Conservation (phyloP, 208 protist species). For the Wallacemonas collosoma region DNA sequence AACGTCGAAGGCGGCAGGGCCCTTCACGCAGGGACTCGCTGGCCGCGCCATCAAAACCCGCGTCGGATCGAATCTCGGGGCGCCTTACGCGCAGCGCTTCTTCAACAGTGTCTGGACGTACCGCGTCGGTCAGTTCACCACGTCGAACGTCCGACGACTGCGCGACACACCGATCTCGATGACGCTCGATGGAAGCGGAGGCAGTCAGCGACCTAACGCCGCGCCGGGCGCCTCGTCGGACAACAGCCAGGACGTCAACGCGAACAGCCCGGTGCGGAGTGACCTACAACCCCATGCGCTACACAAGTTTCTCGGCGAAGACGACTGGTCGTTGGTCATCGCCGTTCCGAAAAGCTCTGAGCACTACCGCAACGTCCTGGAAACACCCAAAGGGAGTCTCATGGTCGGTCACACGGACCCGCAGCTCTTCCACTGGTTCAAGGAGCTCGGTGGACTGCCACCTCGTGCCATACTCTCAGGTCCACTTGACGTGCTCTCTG, state of each 20-base stretch:
- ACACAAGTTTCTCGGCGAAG: constrained; percentile 72
- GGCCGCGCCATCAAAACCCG: constrained; percentile 73
- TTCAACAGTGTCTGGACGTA: constrained; percentile 83
- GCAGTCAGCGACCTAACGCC: background rate
- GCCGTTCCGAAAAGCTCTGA: constrained; percentile 77
- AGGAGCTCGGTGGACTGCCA: constrained; percentile 80
- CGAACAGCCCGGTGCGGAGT: constrained; percentile 58
- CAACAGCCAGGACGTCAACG: constrained; percentile 17
- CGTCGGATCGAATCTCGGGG: constrained; percentile 68
- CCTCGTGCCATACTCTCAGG: constrained; percentile 79
- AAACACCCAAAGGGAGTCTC: constrained; percentile 62
- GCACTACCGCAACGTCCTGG: constrained; percentile 74
- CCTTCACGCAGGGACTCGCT: constrained; percentile 47
- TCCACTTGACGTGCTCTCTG: constrained; percentile 62
- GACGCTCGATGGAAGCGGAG: constrained; percentile 32
- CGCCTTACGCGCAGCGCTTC: constrained; percentile 64
- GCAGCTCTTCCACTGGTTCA: constrained; percentile 91
- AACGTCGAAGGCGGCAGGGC: background rate
- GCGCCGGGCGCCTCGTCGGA: constrained; percentile 12
- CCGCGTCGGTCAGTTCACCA: constrained; percentile 83
- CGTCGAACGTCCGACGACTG: constrained; percentile 68
- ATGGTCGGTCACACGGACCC: constrained; percentile 90
- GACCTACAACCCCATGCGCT: constrained; percentile 86
- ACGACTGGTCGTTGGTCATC: constrained; percentile 66
- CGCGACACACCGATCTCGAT: constrained; percentile 56